Percentiles rank a stretch among this genome's conserved stretches.
Evolutionary conservation across 495 filamentous ascomycete species (phyloP).

Genomic region (Trichoderma asperelloides): DNA sequence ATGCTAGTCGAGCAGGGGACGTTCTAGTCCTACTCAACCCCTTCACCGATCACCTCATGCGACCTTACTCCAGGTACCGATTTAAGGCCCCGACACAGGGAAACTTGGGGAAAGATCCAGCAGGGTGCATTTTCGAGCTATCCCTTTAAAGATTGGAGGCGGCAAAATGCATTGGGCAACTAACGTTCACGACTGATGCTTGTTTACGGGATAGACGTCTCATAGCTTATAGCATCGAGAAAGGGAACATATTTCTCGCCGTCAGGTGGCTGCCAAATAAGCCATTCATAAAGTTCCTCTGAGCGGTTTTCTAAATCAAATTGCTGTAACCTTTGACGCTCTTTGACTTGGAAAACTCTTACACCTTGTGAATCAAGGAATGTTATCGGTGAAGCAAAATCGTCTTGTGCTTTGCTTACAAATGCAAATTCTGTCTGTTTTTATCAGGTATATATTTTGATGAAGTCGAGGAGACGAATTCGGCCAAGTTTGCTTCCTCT

Average conservation of each 20-base stretch:
- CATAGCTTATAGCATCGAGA: background rate
- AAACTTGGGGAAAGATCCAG: background rate
- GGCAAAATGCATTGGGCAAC: background rate
- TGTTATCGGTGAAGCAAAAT: background rate
- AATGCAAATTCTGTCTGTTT: background rate
- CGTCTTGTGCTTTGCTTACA: too few species aligned
- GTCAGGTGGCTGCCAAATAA: background rate
- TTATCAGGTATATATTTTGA: background rate
- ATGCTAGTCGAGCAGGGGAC: background rate
- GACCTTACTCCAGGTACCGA: background rate
- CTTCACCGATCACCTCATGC: background rate
- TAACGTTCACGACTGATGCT: background rate
- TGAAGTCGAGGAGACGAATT: background rate
- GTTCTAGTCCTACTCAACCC: background rate
- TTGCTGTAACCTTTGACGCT: background rate
- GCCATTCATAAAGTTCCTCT: background rate
- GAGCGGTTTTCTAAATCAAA: background rate
- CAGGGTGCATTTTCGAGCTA: background rate
- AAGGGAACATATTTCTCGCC: background rate
- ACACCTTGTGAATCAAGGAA: too few species aligned
- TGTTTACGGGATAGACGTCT: background rate
- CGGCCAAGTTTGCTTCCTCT: too few species aligned
- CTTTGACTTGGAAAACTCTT: too few species aligned
- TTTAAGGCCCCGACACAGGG: background rate
- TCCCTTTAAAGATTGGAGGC: background rate